Base-by-base conservation (phyloP, 2,329 filamentous ascomycete species). In the Xylariaceae sp. region DNA sequence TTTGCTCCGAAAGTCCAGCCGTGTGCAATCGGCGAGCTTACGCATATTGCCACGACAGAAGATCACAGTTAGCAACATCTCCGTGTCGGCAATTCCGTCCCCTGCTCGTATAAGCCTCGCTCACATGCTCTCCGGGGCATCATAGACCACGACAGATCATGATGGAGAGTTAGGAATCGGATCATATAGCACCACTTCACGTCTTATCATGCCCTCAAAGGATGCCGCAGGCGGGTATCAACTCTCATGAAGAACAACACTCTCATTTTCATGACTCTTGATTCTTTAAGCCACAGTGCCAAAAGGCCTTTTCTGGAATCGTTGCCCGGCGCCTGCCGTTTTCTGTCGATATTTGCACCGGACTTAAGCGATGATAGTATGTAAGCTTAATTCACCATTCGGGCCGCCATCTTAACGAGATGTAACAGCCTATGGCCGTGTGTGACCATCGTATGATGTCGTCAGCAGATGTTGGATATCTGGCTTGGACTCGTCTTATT, bases 371-470 rank as follows among this genome's bases (percentile, higher is more conserved):
- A 41, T 33, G 36, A 46, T 45, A 24, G 14, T 31, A 39, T 28
- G 31, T 24, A 44, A 33, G 34, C 45, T 46, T 28, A 36, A 36
- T 43, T 45, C 34, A 49, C 23, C 39, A 56, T 46, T 56, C 55
- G 41, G 43, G 47, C 33, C 44, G 37, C 45, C 24, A 16, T 47
- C 23, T 14, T 29, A 39, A 52, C 37, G 29, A 49, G 39, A 57
- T 48, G 58, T 26, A 48, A 51, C 34, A 11, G 21, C 36, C 33
- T 39, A 41, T 53, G 34, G 41, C 37, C 50, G 37, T 21, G 23
- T 43, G 26, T 53, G 47, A 37, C 16, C 19, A 53, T 61, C 58
- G 51, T 59, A 58, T 49, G 58, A 61, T 26, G 58, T 33, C 6
- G 33, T 49, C 51, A 59, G 55, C 46, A 56, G 33, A 56, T 26